phyloP scores from a whole-genome alignment of 1,284 basidiomycete genomes.

The Puccinia triticina region DNA sequence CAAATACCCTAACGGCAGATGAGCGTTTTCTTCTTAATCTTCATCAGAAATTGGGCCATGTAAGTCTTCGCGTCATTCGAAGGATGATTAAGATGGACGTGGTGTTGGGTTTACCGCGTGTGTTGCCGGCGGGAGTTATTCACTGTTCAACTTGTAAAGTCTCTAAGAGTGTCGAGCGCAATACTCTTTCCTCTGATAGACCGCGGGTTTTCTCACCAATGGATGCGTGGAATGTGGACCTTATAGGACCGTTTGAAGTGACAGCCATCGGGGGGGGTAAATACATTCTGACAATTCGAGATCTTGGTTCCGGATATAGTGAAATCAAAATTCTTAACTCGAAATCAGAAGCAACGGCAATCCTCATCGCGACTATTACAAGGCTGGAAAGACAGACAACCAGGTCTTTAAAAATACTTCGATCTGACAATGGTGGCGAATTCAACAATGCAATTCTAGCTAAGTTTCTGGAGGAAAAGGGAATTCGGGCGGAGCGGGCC shows the following conservation, averaged over 20 bases:
- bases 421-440: neutral
- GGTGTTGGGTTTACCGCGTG: neutral
- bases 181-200: neutral
- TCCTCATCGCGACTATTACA: neutral
- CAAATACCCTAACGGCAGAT: neutral
- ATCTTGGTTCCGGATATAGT: neutral
- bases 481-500: neutral
- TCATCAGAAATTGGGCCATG: neutral
- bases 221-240: neutral
- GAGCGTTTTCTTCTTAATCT: neutral
- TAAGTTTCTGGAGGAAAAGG: neutral
- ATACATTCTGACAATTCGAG: slow-evolving; percentile 3
- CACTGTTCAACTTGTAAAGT: neutral
- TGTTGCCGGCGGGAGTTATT: neutral
- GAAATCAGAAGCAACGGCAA: neutral
- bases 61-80: neutral
- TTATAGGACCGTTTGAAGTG: slow-evolving; percentile 10
- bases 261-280: too few relatives aligned
- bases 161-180: neutral
- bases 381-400: neutral
- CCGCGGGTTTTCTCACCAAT: neutral
- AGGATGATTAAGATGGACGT: neutral
- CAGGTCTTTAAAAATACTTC: neutral
- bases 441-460: neutral
- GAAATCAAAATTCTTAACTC: neutral